phyloP scores from a whole-genome alignment of 805 yeast species.

The Zygoascus ofunaensis region DNA sequence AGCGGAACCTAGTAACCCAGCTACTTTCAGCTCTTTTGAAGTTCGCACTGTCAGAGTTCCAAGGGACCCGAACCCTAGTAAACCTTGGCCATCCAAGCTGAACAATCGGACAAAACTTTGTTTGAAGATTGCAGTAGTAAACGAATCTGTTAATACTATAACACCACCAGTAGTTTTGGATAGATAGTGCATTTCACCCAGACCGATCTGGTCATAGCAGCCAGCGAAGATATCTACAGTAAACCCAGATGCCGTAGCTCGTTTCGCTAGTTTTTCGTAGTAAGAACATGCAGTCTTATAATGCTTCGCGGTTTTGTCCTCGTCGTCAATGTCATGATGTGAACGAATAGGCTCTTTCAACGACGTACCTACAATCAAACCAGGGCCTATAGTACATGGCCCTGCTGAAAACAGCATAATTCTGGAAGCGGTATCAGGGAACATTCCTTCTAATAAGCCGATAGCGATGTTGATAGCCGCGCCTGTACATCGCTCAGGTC shows the following conservation, averaged over 20 bases:
- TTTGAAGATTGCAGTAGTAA: constrained; percentile 87
- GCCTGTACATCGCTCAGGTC: constrained; percentile 81
- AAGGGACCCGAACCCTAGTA: constrained; percentile 71
- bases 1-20: constrained; percentile 86
- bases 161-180: constrained; percentile 84
- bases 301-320: constrained; percentile 77
- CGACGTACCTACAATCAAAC: constrained; percentile 74
- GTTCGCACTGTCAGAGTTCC: constrained; percentile 76
- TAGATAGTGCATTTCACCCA: constrained; percentile 81
- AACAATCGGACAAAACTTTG: constrained; percentile 80
- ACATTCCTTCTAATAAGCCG: constrained; percentile 63
- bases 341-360: constrained; percentile 89
- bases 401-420: constrained; percentile 81
- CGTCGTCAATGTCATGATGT: constrained; percentile 68
- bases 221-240: constrained; percentile 87
- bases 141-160: constrained; percentile 78
- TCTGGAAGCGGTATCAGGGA: constrained; percentile 65
- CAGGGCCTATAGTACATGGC: constrained; percentile 82
- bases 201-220: constrained; percentile 92
- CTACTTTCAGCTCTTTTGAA: constrained; percentile 68
- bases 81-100: constrained; percentile 71
- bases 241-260: constrained; percentile 64
- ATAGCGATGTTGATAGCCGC: constrained; percentile 76
- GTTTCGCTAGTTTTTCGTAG: constrained; percentile 63
- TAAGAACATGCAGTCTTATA: constrained; percentile 75